Conservation (phyloP, 495 filamentous ascomycete species). For the Aspergillus egyptiacus region DNA sequence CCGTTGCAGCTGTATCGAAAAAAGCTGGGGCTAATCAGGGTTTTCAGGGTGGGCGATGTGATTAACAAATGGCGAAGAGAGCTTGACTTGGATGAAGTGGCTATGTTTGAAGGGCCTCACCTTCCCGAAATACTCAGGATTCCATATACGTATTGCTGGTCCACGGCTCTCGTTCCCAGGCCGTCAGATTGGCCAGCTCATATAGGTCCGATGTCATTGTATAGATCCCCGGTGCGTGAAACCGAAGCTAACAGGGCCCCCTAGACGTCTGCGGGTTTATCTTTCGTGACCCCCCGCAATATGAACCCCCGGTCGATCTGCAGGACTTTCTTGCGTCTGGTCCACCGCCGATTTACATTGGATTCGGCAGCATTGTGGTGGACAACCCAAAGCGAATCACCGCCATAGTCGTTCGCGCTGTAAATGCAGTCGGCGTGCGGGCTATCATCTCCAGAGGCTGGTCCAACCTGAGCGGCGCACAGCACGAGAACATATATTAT, state of each 20-base stretch:
- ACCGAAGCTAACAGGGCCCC: background rate
- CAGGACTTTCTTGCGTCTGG: conserved; percentile 43
- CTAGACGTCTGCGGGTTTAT: conserved; percentile 50
- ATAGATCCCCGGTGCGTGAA: conserved; percentile 15
- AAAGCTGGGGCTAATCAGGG: background rate
- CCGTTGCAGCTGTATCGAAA: background rate
- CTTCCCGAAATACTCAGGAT: conserved; percentile 31
- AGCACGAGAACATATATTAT: background rate
- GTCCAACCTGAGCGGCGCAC: conserved; percentile 43
- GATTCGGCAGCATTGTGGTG: conserved; percentile 59
- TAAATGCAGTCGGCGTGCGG: too few relatives aligned
- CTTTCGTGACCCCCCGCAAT: conserved; percentile 42
- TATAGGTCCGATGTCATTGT: conserved; percentile 21
- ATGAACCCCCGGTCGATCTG: conserved; percentile 41
- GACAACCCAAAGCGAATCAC: conserved; percentile 49
- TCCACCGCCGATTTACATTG: conserved; percentile 53
- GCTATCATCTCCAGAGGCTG: conserved; percentile 56
- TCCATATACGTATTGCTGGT: conserved; percentile 54
- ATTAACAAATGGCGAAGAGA: conserved; percentile 47
- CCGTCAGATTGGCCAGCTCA: conserved; percentile 52
- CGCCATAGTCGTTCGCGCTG: conserved; percentile 34
- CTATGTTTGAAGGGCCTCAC: background rate
- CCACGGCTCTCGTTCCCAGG: conserved; percentile 51
- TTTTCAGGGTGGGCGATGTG: conserved; percentile 43
- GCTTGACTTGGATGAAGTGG: background rate